These are phyloP conservation scores for Gentiana dahurica DNA, from an alignment of 257 asterid species.

Conservation along the genomic window DNA sequence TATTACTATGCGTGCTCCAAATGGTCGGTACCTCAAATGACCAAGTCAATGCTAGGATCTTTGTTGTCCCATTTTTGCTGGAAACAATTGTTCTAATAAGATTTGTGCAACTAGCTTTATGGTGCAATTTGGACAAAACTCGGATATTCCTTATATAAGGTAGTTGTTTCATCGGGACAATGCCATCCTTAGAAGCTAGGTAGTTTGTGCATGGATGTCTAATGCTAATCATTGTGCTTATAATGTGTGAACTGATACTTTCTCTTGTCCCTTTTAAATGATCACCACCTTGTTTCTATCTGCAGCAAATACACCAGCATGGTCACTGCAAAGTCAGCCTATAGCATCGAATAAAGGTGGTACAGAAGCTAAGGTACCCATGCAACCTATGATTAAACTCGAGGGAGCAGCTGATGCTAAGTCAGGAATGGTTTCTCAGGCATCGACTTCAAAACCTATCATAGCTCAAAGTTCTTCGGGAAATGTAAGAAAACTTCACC, in stretches of 20 bases:
- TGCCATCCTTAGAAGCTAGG: neutral
- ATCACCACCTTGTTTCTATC: conserved; percentile 8
- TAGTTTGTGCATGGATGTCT: neutral
- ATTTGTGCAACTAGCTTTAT: too few relatives aligned
- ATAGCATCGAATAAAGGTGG: conserved; percentile 35
- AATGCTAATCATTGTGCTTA: neutral
- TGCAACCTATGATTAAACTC: conserved; percentile 35
- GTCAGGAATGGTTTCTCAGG: conserved; percentile 40
- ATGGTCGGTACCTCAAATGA: too few relatives aligned
- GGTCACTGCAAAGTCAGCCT: conserved; percentile 65
- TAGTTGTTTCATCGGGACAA: neutral
- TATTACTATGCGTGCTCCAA: too few relatives aligned
- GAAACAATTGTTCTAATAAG: too few relatives aligned
- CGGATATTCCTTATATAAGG: neutral
- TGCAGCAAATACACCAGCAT: conserved; percentile 64
- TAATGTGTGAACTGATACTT: neutral
- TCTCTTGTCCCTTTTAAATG: conserved; percentile 9
- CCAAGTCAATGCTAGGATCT: too few relatives aligned
- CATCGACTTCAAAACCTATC: conserved; percentile 31
- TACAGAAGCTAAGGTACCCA: conserved; percentile 40
- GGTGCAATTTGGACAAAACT: too few relatives aligned
- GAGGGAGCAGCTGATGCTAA: conserved; percentile 48
- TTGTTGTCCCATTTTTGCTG: too few relatives aligned
- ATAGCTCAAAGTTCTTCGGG: conserved; percentile 39
- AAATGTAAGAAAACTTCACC: conserved; percentile 19